phyloP scores from a whole-genome alignment of 352 stramenopile species.

The Thalassiosira sp. region DNA sequence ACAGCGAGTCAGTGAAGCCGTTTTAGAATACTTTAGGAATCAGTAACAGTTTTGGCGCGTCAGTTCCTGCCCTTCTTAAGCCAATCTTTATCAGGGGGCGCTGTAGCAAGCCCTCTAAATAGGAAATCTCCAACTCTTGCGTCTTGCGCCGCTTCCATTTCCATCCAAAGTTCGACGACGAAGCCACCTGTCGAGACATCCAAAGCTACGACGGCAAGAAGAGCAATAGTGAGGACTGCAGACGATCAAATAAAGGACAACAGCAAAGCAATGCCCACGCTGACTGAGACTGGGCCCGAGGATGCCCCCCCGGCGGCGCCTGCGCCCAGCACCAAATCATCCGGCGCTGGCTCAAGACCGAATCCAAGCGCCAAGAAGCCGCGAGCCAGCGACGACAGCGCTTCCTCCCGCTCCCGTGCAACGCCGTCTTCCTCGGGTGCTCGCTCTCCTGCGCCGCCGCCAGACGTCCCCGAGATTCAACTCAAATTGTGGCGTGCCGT shows the following conservation, averaged over 20 bases:
- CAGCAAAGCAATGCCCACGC: neutral
- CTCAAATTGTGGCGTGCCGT: conserved; percentile 26
- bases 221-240: too few relatives aligned
- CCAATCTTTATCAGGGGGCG: too few relatives aligned
- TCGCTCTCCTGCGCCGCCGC: conserved; percentile 7
- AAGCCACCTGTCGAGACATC: too few relatives aligned
- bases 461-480: conserved; percentile 12
- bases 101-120: too few relatives aligned
- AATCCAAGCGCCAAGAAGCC: neutral
- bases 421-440: neutral
- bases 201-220: too few relatives aligned
- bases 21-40: too few relatives aligned
- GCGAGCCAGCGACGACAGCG: neutral
- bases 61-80: too few relatives aligned
- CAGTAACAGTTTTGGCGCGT: too few relatives aligned
- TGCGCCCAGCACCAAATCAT: neutral
- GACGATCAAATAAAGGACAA: neutral
- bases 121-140: too few relatives aligned
- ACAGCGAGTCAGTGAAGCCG: too few relatives aligned
- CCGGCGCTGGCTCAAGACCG: neutral
- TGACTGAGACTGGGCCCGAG: neutral
- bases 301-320: neutral
- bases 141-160: too few relatives aligned
- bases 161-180: too few relatives aligned
- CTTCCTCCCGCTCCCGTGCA: neutral